These are phyloP conservation scores for Trichomonas tenax DNA, from an alignment of 208 protist genomes.

Conservation along the genomic window DNA sequence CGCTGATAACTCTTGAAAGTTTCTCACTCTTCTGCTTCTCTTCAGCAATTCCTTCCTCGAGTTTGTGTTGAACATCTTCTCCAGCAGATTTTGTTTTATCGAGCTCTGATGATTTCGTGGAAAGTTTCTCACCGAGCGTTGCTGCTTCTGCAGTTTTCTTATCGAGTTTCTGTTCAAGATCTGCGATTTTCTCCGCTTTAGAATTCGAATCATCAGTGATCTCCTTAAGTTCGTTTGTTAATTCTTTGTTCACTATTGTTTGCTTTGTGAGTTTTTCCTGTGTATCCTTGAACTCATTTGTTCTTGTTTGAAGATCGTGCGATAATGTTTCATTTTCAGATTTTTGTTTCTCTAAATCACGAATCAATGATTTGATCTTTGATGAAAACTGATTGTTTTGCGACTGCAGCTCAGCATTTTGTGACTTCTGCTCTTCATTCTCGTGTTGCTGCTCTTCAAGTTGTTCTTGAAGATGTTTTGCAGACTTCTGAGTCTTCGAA, in stretches of 20 bases:
- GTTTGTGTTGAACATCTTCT: not conserved
- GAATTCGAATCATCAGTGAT: not conserved
- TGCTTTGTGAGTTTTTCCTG: not conserved
- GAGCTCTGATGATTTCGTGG: not conserved
- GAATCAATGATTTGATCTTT: not conserved
- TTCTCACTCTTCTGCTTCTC: not conserved
- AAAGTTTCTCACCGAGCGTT: not conserved
- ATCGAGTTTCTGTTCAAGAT: not conserved
- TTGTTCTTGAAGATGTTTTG: not conserved
- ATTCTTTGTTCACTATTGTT: not conserved
- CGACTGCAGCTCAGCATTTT: not conserved
- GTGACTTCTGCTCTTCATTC: not conserved
- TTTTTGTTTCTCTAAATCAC: not conserved
- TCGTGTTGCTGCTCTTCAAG: not conserved
- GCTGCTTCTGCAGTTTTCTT: not conserved
- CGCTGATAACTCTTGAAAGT: not conserved
- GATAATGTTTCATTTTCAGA: not conserved
- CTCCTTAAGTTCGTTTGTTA: not conserved
- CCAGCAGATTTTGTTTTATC: not conserved
- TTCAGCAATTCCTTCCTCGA: not conserved
- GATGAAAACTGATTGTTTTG: not conserved
- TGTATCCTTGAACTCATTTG: not conserved
- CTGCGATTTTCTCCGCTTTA: not conserved
- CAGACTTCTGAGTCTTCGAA: not conserved
- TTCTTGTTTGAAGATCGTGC: not conserved